Evolutionary conservation across 306 rosid species (phyloP).

Genomic region (Carpinus viminea): DNA sequence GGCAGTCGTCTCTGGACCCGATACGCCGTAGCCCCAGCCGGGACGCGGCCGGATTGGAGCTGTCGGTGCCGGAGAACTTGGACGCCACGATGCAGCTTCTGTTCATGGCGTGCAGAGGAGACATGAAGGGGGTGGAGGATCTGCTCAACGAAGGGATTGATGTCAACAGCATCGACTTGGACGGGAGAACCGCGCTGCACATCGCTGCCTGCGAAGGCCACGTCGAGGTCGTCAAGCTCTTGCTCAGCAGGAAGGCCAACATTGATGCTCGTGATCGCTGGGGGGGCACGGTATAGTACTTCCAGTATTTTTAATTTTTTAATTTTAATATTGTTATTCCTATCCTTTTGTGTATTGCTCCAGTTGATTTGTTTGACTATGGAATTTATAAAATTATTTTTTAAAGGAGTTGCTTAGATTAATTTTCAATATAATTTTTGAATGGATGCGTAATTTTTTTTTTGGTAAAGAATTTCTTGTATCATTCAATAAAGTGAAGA

Average conservation of each 20-base stretch:
- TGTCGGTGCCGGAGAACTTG: constrained; percentile 86
- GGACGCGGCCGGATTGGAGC: constrained; percentile 21
- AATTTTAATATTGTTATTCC: neutral
- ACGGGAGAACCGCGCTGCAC: constrained; percentile 92
- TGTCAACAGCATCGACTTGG: constrained; percentile 91
- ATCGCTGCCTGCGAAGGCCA: constrained; percentile 95
- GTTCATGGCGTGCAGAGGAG: constrained; percentile 93
- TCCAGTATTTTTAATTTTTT: neutral
- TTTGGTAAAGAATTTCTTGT: neutral
- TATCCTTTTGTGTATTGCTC: neutral
- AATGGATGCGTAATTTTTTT: too few relatives aligned
- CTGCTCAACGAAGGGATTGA: constrained; percentile 82
- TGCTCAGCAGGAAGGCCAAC: constrained; percentile 86
- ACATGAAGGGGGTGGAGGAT: constrained; percentile 70
- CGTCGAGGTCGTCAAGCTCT: constrained; percentile 62
- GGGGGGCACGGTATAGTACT: constrained; percentile 81
- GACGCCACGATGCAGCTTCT: constrained; percentile 92
- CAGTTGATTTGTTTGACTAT: neutral
- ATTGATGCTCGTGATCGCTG: constrained; percentile 98
- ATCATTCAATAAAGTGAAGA: too few relatives aligned
- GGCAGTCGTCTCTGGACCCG: constrained; percentile 96
- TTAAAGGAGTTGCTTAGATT: too few relatives aligned
- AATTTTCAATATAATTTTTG: too few relatives aligned
- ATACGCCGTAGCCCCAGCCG: constrained; percentile 53
- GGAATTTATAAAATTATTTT: neutral